Evolutionary conservation across 768 basidiomycete genomes (phyloP), one percentile per base, ranked within the genome.

Genomic region (Lactarius sanguifluus): DNA sequence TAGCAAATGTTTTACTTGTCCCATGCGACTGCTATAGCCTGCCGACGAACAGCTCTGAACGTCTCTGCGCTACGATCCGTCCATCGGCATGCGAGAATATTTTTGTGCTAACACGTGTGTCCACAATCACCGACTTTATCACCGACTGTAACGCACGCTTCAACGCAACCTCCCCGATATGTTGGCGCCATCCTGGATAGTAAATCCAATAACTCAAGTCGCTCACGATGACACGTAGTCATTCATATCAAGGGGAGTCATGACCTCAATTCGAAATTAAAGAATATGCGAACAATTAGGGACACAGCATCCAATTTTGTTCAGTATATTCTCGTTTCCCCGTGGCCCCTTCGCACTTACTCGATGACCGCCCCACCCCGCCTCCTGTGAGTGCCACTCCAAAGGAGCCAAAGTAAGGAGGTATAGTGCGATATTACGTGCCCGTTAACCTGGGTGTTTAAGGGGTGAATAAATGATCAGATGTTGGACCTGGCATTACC

Each of bases 401-500:
- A 1, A 58, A 58, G 57, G 16, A 55, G 25, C 60, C 32, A 25
- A 34, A 18, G 57, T 30, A 30, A 30, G 56, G 41, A 56, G 30
- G 30, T 20, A 43, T 8, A 18, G 45, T 34, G 36, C 28, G 50
- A 36, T 34, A 47, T 43, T 36, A 30, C 45, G 30, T 20, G 43
- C 23, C 18, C 23, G 47, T 34, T 65, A 5, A 10, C 34, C 50
- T 7, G 9, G 23, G 41, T 56, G 34, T 60, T 4, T 59, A 60
- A 36, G 43, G 52, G 59, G 47, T 50, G 64, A 32, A 61, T 60
- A 61, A 34, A 57, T 61, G 56, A 66, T 41, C 32, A 57, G 47
- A 57, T 62, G 28, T 52, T 62, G 38, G 56, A 61, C 61, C 59
- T 61, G 25, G 32, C 64, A 34, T n/a, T 36, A 20, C 5, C 62